Base-by-base conservation (phyloP, 1,284 basidiomycete species). In the Boletus calvinii region DNA sequence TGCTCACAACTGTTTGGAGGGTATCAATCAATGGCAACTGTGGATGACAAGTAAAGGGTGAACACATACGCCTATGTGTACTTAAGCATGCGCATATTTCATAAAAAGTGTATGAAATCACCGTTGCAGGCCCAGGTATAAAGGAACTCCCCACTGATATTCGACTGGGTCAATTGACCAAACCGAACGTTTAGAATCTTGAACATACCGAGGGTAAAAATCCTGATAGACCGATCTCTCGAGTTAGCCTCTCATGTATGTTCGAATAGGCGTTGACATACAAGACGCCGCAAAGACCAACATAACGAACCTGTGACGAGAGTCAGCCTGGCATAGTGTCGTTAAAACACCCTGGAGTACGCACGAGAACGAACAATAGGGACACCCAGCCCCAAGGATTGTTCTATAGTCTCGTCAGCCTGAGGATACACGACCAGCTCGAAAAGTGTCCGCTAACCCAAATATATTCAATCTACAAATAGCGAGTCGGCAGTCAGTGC, bases 401-500 rank as follows among this genome's bases (percentile, higher is more conserved):
- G 17, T 20, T 40, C 55, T 56, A 29, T 10, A 31, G 24, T 43
- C 18, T 26, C 4, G 15, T 55, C 29, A 55, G 43, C n/a, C n/a
- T n/a, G n/a, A n/a, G 15, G 6, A 38, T 12, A 31, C 15, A 26
- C 8, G 10, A 7, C 10, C 13, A 11, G 1, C 8, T 6, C 4
- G 15, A 24, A 39, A 34, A 26, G 7, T 32, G 37, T 5, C 8
- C 2, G 9, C 43, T 26, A 5, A 56, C 54, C 54, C 54, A 56
- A 20, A 56, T 17, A 18, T 56, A 48, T 44, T 56, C 45, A 32
- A 56, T 32, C 55, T 56, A 20, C 18, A 12, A 32, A 41, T 13
- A 13, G 6, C 7, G 17, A 24, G 17, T 34, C 17, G 4, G 6
- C 17, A 34, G 31, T 52, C 46, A 36, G 46, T 20, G 3, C 11